phyloP scores from a whole-genome alignment of 805 yeast species.

The Schwanniomyces sp. region DNA sequence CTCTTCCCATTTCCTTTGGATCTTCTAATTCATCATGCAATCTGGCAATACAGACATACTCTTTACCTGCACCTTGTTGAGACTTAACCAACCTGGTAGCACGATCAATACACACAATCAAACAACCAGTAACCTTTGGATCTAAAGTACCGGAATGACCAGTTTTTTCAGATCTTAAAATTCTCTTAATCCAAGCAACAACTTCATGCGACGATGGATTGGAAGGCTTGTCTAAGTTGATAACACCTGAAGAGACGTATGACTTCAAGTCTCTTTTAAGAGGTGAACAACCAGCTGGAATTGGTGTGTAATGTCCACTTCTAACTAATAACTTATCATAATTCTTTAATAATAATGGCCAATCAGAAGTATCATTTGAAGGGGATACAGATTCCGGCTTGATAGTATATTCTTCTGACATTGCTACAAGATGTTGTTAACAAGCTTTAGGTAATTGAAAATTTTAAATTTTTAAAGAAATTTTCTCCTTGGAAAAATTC shows the following conservation, averaged over 20 bases:
- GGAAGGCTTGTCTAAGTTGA: constrained; percentile 96
- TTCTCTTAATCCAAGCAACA: constrained; percentile 98
- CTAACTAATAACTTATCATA: constrained; percentile 92
- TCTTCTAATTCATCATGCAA: constrained; percentile 91
- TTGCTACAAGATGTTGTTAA: constrained; percentile 15
- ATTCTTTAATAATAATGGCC: constrained; percentile 94
- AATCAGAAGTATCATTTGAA: constrained; percentile 82
- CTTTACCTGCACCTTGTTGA: constrained; percentile 99
- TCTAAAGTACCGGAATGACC: constrained; percentile 99
- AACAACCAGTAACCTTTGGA: constrained; percentile 98
- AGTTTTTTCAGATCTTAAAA: constrained; percentile 92
- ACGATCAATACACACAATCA: constrained; percentile 96
- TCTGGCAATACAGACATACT: constrained; percentile 96
- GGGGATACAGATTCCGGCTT: constrained; percentile 85
- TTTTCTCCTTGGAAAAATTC: constrained; percentile 3
- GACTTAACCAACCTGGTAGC: constrained; percentile 98
- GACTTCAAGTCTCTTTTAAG: constrained; percentile 89
- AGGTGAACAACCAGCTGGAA: constrained; percentile 94
- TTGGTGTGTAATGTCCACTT: constrained; percentile 96
- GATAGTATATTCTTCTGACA: constrained; percentile 75
- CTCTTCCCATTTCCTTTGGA: constrained; percentile 83
- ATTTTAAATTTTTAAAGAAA: constrained; percentile 4
- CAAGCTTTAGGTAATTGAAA: background rate
- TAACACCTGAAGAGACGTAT: constrained; percentile 91
- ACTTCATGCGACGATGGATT: constrained; percentile 99